Conservation (phyloP, 2,329 filamentous ascomycete species). For the Emmonsia crescens region DNA sequence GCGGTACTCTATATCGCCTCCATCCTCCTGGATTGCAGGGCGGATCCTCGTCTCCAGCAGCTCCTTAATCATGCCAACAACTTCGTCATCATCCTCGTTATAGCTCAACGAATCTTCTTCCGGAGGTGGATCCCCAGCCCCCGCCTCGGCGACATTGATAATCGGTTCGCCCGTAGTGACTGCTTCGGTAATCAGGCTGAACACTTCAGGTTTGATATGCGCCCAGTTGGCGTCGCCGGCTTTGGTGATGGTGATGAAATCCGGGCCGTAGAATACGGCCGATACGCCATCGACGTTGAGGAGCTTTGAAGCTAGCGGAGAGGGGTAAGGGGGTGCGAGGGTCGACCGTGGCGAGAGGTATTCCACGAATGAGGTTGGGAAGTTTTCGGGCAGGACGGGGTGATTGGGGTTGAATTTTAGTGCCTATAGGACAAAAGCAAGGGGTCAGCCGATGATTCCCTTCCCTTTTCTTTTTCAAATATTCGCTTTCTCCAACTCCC, state of each 20-base stretch:
- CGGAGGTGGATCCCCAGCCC: constrained; percentile 36
- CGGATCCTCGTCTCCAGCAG: constrained; percentile 88
- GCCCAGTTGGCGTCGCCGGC: constrained; percentile 80
- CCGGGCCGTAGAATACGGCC: constrained; percentile 82
- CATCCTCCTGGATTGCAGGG: constrained; percentile 93
- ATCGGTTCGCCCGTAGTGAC: constrained; percentile 74
- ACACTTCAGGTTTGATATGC: constrained; percentile 89
- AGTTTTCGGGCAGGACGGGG: constrained; percentile 62
- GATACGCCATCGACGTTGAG: constrained; percentile 93
- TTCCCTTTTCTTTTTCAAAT: neutral
- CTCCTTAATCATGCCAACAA: constrained; percentile 98
- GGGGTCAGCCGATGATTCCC: constrained; percentile 7
- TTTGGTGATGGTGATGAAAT: constrained; percentile 97
- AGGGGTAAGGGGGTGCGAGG: constrained; percentile 77
- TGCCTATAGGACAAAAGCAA: constrained; percentile 31
- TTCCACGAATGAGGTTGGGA: constrained; percentile 73
- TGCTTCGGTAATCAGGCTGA: constrained; percentile 86
- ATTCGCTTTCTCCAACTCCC: too few species aligned
- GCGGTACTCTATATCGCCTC: constrained; percentile 90
- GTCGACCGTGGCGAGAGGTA: constrained; percentile 84
- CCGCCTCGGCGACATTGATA: constrained; percentile 52
- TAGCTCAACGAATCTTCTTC: constrained; percentile 63
- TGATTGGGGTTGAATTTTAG: constrained; percentile 94
- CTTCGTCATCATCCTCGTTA: constrained; percentile 83
- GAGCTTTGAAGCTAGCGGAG: constrained; percentile 77